Evolutionary conservation across 1,284 basidiomycete species (phyloP), one percentile per base, ranked within the genome.

Genomic region (Salmacisia buchloeana): DNA sequence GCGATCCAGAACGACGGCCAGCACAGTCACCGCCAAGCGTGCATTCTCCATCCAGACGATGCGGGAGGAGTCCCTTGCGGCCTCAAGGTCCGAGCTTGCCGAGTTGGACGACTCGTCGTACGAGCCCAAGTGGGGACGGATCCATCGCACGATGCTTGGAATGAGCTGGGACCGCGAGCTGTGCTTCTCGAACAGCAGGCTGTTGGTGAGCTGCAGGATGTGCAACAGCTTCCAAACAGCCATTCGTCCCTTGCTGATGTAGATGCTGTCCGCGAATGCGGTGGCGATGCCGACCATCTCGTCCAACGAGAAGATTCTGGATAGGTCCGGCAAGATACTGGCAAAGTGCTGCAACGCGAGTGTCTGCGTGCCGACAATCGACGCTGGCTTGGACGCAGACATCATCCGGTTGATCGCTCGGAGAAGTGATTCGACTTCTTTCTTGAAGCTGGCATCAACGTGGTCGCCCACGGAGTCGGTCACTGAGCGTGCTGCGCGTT

Each of bases 321-420:
- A 61, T 15, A 97, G 83, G 76, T 93, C 90, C 1, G 94, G 92
- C 10, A 97, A 83, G 64, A 94, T 90, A 29, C 91, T 90, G 2
- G 92, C 89, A 80, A 96, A 97, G 80, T 94, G 90, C 77, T 97
- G 93, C 9, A 98, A 84, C 12, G 77, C 80, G 41, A 82, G 68
- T 18, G 80, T 94, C 79, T 98, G 94, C 0, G 94, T 94, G 49
- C 94, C 94, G 64, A 98, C 92, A 75, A 94, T 91, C 15, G 92
- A 87, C 1, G 86, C 83, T 0, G 90, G 91, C 18, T 89, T 85
- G 1, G 85, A 85, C 0, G 87, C 86, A 0, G 86, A 84, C 94
- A 98, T 96, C 85, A 98, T 88, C 49, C 86, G 84, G 73, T 91
- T 94, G 71, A 97, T 87, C 73, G 90, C 89, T 12, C 82, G 80